Percentiles rank a stretch among this genome's conserved stretches.
These are phyloP conservation scores for Hsuehochloa calcarea DNA, from an alignment of 176 grass and related monocot genomes.

Conservation along the genomic window DNA sequence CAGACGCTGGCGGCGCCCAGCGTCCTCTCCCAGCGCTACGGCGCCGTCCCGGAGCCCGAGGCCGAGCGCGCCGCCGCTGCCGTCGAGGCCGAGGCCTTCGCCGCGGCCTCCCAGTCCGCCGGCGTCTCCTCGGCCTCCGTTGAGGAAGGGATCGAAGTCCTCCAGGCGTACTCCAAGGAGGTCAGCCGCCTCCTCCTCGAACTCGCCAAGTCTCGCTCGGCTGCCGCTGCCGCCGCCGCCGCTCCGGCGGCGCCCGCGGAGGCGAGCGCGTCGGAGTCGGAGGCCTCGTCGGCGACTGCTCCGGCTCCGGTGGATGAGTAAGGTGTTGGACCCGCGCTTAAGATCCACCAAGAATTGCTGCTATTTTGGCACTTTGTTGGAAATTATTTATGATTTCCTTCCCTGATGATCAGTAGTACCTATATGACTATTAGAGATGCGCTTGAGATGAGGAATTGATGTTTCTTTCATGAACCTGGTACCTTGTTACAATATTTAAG, in stretches of 20 bases:
- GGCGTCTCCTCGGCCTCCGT: conserved; percentile 36
- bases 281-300: neutral
- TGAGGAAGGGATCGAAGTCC: conserved; percentile 76
- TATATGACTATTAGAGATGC: conserved; percentile 15
- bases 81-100: conserved; percentile 74
- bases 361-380: conserved; percentile 41
- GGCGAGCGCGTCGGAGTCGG: conserved; percentile 21
- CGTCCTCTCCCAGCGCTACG: conserved; percentile 75
- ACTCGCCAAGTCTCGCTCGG: conserved; percentile 54
- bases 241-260: conserved; percentile 2
- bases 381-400: conserved; percentile 30
- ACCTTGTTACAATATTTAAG: conserved; percentile 20
- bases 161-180: conserved; percentile 87
- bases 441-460: conserved; percentile 31
- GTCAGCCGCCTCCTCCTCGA: conserved; percentile 75
- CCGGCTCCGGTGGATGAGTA: conserved; percentile 37
- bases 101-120: conserved; percentile 39
- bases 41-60: conserved; percentile 50
- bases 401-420: conserved; percentile 7
- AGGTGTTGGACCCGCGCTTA: conserved; percentile 6
- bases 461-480: conserved; percentile 39
- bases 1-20: conserved; percentile 65
- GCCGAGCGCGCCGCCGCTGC: conserved; percentile 47
- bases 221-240: neutral
- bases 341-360: conserved; percentile 36